These are phyloP conservation scores for Marasmius sp. DNA, from an alignment of 1,284 basidiomycete genomes.

Conservation along the genomic window DNA sequence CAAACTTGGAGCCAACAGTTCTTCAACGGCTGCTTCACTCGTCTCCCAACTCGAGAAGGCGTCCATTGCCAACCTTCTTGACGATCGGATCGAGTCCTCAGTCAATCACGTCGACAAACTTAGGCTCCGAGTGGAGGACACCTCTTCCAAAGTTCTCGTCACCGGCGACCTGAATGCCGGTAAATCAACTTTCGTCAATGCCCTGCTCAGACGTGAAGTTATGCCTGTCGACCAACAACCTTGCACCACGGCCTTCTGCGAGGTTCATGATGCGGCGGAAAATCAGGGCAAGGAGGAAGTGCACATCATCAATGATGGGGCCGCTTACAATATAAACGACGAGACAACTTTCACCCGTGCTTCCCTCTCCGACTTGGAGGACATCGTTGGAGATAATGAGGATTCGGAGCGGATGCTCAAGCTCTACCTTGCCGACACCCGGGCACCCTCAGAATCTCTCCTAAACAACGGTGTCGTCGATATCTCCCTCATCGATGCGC, in stretches of 20 bases:
- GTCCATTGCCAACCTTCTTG: slow-evolving; percentile 90
- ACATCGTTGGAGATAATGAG: slow-evolving; percentile 81
- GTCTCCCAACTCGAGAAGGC: slow-evolving; percentile 91
- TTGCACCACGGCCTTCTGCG: slow-evolving; percentile 96
- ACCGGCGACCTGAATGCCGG: slow-evolving; percentile 99
- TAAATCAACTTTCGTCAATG: slow-evolving; percentile 98
- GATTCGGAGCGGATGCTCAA: slow-evolving; percentile 74
- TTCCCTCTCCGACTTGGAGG: slow-evolving; percentile 73
- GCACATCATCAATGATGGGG: slow-evolving; percentile 72
- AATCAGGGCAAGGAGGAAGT: slow-evolving; percentile 82
- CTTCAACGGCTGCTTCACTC: slow-evolving; percentile 73
- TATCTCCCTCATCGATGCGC: slow-evolving; percentile 98
- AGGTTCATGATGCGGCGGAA: slow-evolving; percentile 91
- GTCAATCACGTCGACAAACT: slow-evolving; percentile 85
- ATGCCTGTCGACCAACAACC: slow-evolving; percentile 99
- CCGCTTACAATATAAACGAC: slow-evolving; percentile 73
- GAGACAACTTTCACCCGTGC: slow-evolving; percentile 76
- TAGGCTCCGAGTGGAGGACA: slow-evolving; percentile 85
- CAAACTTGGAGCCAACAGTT: slow-evolving; percentile 79
- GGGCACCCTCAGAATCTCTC: slow-evolving; percentile 77
- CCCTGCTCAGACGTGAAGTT: slow-evolving; percentile 83
- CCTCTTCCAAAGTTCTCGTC: slow-evolving; percentile 93
- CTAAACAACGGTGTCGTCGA: slow-evolving; percentile 96
- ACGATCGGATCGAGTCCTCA: slow-evolving; percentile 81
- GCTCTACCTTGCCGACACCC: slow-evolving; percentile 80